phyloP scores from a whole-genome alignment of 192 early-diverging fungal species.

The Backusella westeae region DNA sequence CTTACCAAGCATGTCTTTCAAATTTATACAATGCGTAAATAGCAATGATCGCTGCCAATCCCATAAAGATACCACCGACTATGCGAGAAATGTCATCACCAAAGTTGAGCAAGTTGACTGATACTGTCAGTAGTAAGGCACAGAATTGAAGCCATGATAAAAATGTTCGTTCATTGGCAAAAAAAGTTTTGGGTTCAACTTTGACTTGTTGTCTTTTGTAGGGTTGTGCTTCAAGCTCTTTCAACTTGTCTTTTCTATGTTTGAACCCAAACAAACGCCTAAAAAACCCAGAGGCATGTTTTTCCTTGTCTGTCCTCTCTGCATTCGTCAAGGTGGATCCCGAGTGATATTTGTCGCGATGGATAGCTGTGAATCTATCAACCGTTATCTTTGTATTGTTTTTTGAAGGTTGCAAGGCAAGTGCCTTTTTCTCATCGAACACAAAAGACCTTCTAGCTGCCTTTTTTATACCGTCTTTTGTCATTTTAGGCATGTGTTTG shows the following conservation, averaged over 20 bases:
- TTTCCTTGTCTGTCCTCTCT: neutral
- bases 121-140: constrained; percentile 61
- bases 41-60: neutral
- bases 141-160: constrained; percentile 78
- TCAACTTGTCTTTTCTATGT: neutral
- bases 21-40: constrained; percentile 22
- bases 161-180: constrained; percentile 88
- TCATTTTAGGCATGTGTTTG: neutral
- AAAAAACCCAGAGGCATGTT: neutral
- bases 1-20: constrained; percentile 19
- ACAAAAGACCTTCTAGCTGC: neutral
- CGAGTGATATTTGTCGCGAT: too few species aligned
- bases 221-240: neutral
- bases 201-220: constrained; percentile 43
- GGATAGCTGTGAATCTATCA: neutral
- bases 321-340: too few species aligned
- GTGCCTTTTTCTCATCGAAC: neutral
- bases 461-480: neutral
- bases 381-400: neutral
- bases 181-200: constrained; percentile 83
- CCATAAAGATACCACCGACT: constrained; percentile 52
- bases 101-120: constrained; percentile 72
- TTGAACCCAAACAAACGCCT: neutral
- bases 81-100: constrained; percentile 48
- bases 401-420: neutral